Evolutionary conservation across 1,284 basidiomycete genomes (phyloP).

Genomic region (Apiotrichum brassicae): DNA sequence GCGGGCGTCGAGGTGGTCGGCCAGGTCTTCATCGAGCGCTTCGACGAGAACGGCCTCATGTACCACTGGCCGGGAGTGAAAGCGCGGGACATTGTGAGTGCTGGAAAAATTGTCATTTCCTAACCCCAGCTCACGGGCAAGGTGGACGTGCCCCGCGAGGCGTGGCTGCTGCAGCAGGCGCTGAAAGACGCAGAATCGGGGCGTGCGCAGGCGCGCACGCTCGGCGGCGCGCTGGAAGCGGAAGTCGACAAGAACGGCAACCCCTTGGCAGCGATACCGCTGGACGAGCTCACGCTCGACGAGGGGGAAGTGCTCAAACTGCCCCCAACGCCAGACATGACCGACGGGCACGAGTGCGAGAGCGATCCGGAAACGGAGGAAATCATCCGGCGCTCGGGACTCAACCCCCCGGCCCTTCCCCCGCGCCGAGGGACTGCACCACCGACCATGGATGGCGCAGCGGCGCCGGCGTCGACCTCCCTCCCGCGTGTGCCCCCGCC

Average conservation of each 20-base stretch:
- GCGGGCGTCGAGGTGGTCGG: conserved; percentile 50
- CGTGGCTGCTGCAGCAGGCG: conserved; percentile 45
- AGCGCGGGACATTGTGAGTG: conserved; percentile 46
- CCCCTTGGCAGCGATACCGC: background rate
- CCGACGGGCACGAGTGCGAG: conserved; percentile 39
- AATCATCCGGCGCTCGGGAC: conserved; percentile 22
- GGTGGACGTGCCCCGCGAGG: conserved; percentile 48
- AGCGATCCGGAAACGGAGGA: conserved; percentile 37
- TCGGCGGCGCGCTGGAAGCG: conserved; percentile 39
- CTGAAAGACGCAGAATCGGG: conserved; percentile 52
- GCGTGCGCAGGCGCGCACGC: conserved; percentile 45
- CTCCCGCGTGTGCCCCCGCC: background rate
- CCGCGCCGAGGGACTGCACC: conserved; percentile 11
- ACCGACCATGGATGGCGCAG: background rate
- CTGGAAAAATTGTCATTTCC: background rate
- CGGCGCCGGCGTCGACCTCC: background rate
- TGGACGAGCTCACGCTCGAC: conserved; percentile 19
- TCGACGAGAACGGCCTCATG: conserved; percentile 46
- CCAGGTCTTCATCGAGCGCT: conserved; percentile 48
- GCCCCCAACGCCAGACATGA: conserved; percentile 48
- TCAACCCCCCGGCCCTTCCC: conserved; percentile 29
- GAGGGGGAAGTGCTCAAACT: conserved; percentile 49
- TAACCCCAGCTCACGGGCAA: conserved; percentile 43
- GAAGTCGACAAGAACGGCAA: conserved; percentile 21
- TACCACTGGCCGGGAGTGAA: conserved; percentile 48